A percentile compares a stretch with the other conserved stretches of the same genome.
Conservation (phyloP, 2,329 filamentous ascomycete species). For the Xylaria sp. region DNA sequence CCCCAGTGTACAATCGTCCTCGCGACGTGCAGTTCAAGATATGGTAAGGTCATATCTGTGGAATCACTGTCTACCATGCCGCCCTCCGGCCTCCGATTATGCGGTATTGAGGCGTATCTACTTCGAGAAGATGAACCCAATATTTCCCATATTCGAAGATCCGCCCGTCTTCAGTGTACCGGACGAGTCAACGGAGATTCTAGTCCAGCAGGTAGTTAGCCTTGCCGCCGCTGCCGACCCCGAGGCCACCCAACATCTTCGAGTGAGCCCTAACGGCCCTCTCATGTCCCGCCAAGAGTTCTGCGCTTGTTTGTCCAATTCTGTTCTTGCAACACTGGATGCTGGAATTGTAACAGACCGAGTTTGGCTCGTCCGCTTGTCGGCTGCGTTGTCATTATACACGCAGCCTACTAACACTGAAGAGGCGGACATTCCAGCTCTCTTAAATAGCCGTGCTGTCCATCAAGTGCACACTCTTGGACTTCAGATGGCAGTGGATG, state of each 20-base stretch:
- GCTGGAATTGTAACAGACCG: constrained; percentile 64
- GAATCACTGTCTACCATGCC: constrained; percentile 58
- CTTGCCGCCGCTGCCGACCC: constrained; percentile 64
- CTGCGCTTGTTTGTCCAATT: constrained; percentile 58
- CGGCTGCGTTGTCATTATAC: constrained; percentile 67
- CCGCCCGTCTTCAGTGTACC: constrained; percentile 41
- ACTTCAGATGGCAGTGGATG: constrained; percentile 59
- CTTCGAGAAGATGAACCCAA: constrained; percentile 63
- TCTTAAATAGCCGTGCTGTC: constrained; percentile 63
- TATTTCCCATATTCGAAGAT: constrained; percentile 63
- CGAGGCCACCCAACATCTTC: constrained; percentile 57
- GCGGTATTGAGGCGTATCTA: constrained; percentile 58
- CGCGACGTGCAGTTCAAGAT: constrained; percentile 44
- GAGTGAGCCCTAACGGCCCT: constrained; percentile 53
- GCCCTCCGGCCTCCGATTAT: constrained; percentile 60
- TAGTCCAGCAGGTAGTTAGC: constrained; percentile 65
- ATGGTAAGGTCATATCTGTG: constrained; percentile 55
- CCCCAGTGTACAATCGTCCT: constrained; percentile 39
- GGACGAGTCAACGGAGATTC: constrained; percentile 49
- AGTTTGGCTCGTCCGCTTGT: constrained; percentile 64
- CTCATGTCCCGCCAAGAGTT: constrained; percentile 60
- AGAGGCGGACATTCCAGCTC: constrained; percentile 65
- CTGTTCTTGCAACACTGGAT: constrained; percentile 61
- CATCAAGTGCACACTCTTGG: constrained; percentile 68
- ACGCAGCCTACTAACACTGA: constrained; percentile 64